A percentile compares a stretch with the other conserved stretches of the same genome.
Evolutionary conservation across 108 stramenopile genomes (phyloP).

Genomic region (Cylindrotheca fusiformis): DNA sequence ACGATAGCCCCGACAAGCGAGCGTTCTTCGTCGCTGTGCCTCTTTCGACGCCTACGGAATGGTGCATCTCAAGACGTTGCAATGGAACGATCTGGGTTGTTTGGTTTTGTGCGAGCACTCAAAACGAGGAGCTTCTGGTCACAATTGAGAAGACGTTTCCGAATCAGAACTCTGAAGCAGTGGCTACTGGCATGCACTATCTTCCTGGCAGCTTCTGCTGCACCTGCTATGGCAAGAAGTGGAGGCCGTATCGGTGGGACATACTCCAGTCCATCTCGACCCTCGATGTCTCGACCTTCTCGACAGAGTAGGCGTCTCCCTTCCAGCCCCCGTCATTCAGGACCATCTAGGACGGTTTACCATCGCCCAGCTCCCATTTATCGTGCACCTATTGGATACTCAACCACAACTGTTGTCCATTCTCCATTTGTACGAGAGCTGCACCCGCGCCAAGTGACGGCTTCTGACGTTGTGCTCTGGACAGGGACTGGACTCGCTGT

Average conservation of each 20-base stretch:
- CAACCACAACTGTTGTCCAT: background rate
- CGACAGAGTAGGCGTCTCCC: too few species aligned
- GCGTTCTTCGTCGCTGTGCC: too few species aligned
- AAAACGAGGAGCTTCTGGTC: background rate
- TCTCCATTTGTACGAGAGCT: background rate
- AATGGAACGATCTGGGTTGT: too few species aligned
- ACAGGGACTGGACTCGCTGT: background rate
- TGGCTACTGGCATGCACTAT: background rate
- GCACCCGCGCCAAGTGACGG: background rate
- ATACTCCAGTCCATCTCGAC: background rate
- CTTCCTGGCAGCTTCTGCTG: background rate
- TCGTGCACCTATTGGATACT: background rate
- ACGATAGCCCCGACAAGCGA: too few species aligned
- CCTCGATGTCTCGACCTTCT: background rate
- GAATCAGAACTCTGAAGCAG: background rate
- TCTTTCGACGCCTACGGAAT: too few species aligned
- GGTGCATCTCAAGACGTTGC: too few species aligned
- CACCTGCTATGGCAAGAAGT: background rate
- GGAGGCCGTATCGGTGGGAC: background rate
- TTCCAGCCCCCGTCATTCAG: background rate
- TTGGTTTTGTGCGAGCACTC: too few species aligned
- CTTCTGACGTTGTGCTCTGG: background rate
- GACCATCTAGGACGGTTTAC: background rate
- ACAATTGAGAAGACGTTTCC: background rate
- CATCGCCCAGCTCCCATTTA: background rate